Evolutionary conservation across 768 basidiomycete species (phyloP), one percentile per base, ranked within the genome.

Genomic region (Leccinum pellstonianum): DNA sequence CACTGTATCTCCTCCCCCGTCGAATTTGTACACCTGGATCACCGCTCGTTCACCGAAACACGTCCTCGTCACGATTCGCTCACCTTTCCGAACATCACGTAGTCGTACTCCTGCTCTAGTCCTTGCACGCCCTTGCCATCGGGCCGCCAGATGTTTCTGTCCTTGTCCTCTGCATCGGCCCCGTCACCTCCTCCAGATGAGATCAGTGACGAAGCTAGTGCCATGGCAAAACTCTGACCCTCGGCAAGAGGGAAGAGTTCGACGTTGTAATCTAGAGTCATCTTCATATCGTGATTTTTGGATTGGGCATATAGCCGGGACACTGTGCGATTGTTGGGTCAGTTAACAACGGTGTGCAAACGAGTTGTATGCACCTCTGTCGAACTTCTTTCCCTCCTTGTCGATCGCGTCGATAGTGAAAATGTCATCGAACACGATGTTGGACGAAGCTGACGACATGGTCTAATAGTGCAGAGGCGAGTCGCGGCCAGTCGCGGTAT

Each of bases 81-180:
- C 64, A 95, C 94, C 86, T 95, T 98, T 33, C 96, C 96, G 73
- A 93, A 95, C 95, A 98, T 98, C 64, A 99, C 96, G 79, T 98
- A 99, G 70, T 98, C 95, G 69, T 94, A 99, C 64, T 98, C 95
- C 59, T 94, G 90, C 63, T 98, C 96, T 27, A 99, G 73, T 11
- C 87, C 95, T 70, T 83, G 81, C 64, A 80, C 82, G 14, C 84
- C 92, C 75, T 87, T 94, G 38, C 87, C 88, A 69, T 92, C 91
- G 54, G 92, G 92, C 68, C 92, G 77, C 92, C 92, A 94, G 17
- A 88, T 83, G 69, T 90, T 82, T 57, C 86, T 77, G 64, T 91
- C 90, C 72, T 91, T 86, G 67, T 91, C 90, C 23, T 86, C 84
- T 27, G 74, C 70, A 46, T 86, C 85, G 2, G 75, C 75, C 46